phyloP scores from a whole-genome alignment of 2,329 filamentous ascomycete species.

The Botrytis squamosa region DNA sequence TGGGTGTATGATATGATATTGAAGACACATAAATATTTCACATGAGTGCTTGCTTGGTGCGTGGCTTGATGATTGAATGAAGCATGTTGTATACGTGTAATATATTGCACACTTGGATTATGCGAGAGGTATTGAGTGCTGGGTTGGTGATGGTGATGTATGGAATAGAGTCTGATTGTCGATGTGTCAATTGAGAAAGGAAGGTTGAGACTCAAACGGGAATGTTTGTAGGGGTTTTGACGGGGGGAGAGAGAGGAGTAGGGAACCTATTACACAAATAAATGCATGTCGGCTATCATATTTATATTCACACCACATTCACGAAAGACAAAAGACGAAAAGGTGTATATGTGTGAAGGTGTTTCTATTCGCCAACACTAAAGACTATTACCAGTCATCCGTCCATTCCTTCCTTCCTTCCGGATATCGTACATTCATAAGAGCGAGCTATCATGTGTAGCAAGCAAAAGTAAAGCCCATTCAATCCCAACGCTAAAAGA shows the following conservation, averaged over 20 bases:
- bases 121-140: neutral
- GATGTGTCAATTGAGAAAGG: neutral
- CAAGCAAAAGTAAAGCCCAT: neutral
- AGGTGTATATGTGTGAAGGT: neutral
- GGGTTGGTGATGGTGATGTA: neutral
- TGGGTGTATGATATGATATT: slow-evolving; percentile 2
- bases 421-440: neutral
- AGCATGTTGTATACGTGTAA: neutral
- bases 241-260: neutral
- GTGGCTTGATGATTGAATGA: neutral
- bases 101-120: neutral
- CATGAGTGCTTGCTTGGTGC: neutral
- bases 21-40: neutral
- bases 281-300: too few relatives aligned
- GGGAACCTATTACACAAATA: neutral
- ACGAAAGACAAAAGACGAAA: neutral
- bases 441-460: neutral
- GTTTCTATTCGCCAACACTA: neutral
- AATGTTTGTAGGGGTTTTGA: neutral
- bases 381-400: neutral
- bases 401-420: neutral
- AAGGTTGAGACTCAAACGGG: neutral
- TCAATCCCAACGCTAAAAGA: slow-evolving; percentile 5
- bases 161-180: neutral
- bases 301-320: too few relatives aligned